Base-by-base conservation (phyloP, 2,329 filamentous ascomycete genomes). In the Cordyceps fumosorosea region DNA sequence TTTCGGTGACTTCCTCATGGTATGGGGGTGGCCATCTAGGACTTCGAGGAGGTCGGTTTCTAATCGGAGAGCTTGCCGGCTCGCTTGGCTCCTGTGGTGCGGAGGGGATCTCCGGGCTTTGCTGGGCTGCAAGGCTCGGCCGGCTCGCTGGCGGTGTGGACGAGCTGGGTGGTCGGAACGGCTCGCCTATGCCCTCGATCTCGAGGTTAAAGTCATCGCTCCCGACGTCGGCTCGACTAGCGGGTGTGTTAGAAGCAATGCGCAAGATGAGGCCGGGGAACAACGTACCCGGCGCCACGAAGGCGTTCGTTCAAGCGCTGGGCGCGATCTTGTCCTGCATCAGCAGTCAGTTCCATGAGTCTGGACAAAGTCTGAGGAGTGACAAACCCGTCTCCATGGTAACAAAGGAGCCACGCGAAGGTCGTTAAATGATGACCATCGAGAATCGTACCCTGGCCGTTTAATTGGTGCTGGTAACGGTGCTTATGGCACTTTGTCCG, bases 221-320 rank as follows among this genome's bases (percentile, higher is more conserved):
- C 65, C 79, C 82, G 16, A 88, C 77, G 69, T 86, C 80, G 62
- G 83, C 80, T 66, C 80, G 79, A 66, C 81, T 84, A 5, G 0
- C 18, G 50, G 29, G 56, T 70, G 52, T 66, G 66, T 56, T 64
- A 63, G 57, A 24, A 14, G 6, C 8, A 20, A 12, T 16, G 26
- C 24, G 16, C 14, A 12, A 20, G 12, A 44, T 6, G 24, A 8
- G 32, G 3, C 14, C 3, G 10, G 55, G 44, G 55, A n/a, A n/a
- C 44, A 20, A 72, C 81, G 66, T 78, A 86, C 84, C 84, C 83
- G 48, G 85, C 84, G 64, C 85, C 85, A 65, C 85, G 84, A 70
- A 88, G 81, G 70, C 85, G 84, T 75, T 86, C 80, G 65, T 84
- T 83, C 76, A 87, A 80, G 69, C 84, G 83, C 16, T 29, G 10